Base-by-base conservation (phyloP, 2,329 filamentous ascomycete species). In the Colletotrichum sp. region DNA sequence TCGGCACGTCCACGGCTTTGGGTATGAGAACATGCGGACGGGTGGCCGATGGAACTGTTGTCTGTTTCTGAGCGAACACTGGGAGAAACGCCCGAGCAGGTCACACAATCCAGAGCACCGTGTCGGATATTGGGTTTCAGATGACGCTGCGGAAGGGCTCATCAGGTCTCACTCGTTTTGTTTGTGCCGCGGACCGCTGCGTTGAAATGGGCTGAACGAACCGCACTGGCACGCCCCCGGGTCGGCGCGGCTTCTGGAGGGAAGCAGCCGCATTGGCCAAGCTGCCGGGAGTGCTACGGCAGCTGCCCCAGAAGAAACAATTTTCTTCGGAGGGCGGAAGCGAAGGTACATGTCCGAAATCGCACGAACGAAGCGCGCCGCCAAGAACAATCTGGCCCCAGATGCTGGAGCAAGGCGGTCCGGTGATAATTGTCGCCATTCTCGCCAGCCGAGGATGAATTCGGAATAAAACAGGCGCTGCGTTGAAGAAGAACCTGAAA, bases 71-170 rank as follows among this genome's bases (percentile, higher is more conserved):
- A 21, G 24, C 26, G 43, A 68, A 57, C 26, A 60, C 30, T 28
- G 43, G 21, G 21, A 16, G 68, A 71, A 64, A 69, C 43, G 60
- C 15, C 32, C 36, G 58, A 36, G 21, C 67, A 26, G 52, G 70
- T 73, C 32, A 32, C 70, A 75, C 63, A 69, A 68, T 34, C 58
- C 58, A 65, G 58, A 58, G 38, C 73, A 48, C 43, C 32, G 64
- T 69, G 64, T 69, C 74, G 48, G 64, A 69, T 69, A 70, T 69
- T 61, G 61, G 64, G 74, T 76, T 74, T 76, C 74, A 74, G 70
- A 73, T 69, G 64, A 68, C 21, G 70, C 58, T 68, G 73, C 32
- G 57, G 24, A 36, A 68, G 61, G 21, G 32, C 28, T 30, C 57
- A 60, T 13, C 57, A 66, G 18, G 61, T 67, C 28, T 38, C 43